Base-by-base conservation (phyloP, 306 rosid genomes). In the Urtica urens region DNA sequence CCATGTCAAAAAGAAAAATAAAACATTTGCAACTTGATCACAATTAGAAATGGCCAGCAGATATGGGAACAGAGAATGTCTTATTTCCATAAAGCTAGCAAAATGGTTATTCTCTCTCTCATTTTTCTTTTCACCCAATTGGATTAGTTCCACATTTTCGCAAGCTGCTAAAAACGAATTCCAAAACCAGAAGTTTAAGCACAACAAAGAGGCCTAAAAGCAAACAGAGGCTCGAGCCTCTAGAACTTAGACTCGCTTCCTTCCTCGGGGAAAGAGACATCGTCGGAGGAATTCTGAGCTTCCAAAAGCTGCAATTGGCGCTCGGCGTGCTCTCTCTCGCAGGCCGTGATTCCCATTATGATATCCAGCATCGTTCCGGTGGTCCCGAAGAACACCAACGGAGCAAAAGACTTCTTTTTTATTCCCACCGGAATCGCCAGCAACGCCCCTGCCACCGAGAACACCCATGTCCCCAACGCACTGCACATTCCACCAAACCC, bases 331-430 rank as follows among this genome's bases (percentile, higher is more conserved):
- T 84, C 97, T 66, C 94, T 74, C 72, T 90, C 95, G 14, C 95
- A 84, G 5, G 75, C 77, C 18, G 62, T 77, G 22, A 90, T 71
- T 47, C 95, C 97, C 79, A 90, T 64, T 8, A 90, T 84, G 51
- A 90, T 90, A 61, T 90, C 95, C 14, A 90, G 78, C 97, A 84
- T 84, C 5, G 95, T 84, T 19, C 97, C 95, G 0, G 97, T 85
- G 33, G 99, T 85, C 71, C 94, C 94, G 56, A 85, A 85, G 74
- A 85, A 90, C 43, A 90, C 99, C 35, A 90, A 85, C 14, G 95
- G 99, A 6, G 83, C 94, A 6, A 90, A 53, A 38, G 95, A 90
- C 57, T 81, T 90, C 61, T 82, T 76, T 70, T 81, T 90, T 58
- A 84, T 90, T 47, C 95, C 99, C 29, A 85, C 92, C 2, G 99